phyloP scores from a whole-genome alignment of 2,329 filamentous ascomycete genomes.

The Uncinocarpus reesii region DNA sequence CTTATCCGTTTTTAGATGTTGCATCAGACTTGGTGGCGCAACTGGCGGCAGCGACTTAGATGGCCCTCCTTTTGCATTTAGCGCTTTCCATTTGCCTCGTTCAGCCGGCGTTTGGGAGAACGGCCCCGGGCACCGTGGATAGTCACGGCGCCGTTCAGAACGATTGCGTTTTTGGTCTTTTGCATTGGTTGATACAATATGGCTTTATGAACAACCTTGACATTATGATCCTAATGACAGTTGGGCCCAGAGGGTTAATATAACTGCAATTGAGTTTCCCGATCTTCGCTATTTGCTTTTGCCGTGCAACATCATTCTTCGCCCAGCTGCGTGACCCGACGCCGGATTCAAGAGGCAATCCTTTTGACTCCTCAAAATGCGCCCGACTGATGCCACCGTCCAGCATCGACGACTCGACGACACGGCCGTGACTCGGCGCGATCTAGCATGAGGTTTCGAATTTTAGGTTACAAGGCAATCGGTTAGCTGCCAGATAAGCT shows the following conservation, averaged over 20 bases:
- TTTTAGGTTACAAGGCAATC: slow-evolving; percentile 2
- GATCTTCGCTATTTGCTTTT: neutral
- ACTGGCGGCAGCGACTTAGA: slow-evolving; percentile 65
- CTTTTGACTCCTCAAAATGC: too few species aligned
- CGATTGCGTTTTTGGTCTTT: neutral
- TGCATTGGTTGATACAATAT: neutral
- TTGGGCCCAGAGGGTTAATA: neutral
- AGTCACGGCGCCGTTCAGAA: neutral
- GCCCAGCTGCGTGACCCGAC: neutral
- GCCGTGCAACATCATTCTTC: neutral
- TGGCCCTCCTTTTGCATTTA: neutral
- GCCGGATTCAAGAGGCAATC: too few species aligned
- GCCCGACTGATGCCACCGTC: too few species aligned
- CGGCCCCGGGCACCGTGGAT: too few species aligned
- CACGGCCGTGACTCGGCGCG: neutral
- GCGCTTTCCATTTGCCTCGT: neutral
- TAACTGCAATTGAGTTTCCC: neutral
- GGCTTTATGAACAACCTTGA: slow-evolving; percentile 1
- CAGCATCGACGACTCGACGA: too few species aligned
- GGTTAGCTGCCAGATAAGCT: neutral
- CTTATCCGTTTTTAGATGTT: slow-evolving; percentile 92
- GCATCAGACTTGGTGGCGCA: slow-evolving; percentile 88
- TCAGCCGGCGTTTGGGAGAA: neutral
- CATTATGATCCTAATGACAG: slow-evolving; percentile 2
- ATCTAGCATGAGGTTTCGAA: too few species aligned